Percentiles rank a stretch among this genome's conserved stretches.
Evolutionary conservation across 768 basidiomycete genomes (phyloP).

Genomic region (Pholiota conissans): DNA sequence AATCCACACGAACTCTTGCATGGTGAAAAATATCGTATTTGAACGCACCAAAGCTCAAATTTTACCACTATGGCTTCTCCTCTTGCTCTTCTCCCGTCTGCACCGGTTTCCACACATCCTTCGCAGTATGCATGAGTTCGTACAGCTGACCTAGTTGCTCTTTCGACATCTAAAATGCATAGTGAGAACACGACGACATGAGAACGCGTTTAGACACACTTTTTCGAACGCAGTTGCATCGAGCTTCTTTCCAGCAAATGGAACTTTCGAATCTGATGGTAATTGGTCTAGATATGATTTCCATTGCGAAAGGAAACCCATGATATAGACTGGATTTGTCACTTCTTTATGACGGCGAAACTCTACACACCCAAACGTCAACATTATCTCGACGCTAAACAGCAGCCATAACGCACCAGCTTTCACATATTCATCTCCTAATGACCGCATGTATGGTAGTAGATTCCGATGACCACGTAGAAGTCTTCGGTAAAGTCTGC

Average conservation of each 20-base stretch:
- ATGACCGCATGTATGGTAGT: constrained; percentile 74
- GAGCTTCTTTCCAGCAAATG: constrained; percentile 64
- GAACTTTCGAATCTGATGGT: constrained; percentile 44
- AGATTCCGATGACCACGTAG: constrained; percentile 77
- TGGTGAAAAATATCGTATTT: not conserved
- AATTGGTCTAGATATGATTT: constrained; percentile 84
- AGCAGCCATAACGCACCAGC: constrained; percentile 49
- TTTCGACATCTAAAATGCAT: constrained; percentile 67
- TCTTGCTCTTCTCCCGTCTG: constrained; percentile 19
- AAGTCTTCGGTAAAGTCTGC: constrained; percentile 78
- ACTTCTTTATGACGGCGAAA: constrained; percentile 80
- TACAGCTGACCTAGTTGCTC: constrained; percentile 94
- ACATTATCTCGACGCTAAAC: too few species aligned
- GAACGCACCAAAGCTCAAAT: not conserved
- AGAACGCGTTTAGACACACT: constrained; percentile 35
- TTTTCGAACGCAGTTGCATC: constrained; percentile 77
- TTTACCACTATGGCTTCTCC: constrained; percentile 21
- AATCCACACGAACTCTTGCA: constrained; percentile 4
- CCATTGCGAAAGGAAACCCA: constrained; percentile 96
- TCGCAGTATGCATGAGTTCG: constrained; percentile 91
- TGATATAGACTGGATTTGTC: constrained; percentile 87
- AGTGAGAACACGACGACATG: not conserved
- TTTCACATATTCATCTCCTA: constrained; percentile 88
- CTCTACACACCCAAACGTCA: constrained; percentile 54
- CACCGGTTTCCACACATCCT: constrained; percentile 79